phyloP scores from a whole-genome alignment of 2,329 filamentous ascomycete species.

The Neurospora crassa region DNA sequence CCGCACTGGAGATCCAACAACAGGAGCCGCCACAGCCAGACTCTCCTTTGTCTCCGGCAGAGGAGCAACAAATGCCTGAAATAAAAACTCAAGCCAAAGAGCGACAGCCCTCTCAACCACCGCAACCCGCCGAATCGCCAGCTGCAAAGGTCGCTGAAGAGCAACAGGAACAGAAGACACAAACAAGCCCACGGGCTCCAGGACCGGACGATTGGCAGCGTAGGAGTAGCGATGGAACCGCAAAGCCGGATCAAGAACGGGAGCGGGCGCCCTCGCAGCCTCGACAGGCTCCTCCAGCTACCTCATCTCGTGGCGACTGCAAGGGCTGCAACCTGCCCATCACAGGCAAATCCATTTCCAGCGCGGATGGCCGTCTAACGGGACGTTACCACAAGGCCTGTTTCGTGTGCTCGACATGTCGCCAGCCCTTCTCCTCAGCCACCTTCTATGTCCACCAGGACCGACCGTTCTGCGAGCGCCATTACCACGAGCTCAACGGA shows the following conservation, averaged over 20 bases:
- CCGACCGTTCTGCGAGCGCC: conserved; percentile 78
- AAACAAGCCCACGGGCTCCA: background rate
- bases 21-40: background rate
- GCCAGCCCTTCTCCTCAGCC: conserved; percentile 69
- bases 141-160: background rate
- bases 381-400: conserved; percentile 93
- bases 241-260: background rate
- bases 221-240: background rate
- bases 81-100: background rate
- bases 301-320: conserved; percentile 59
- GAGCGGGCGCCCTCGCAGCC: conserved; percentile 3
- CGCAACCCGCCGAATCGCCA: background rate
- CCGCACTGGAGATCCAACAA: background rate
- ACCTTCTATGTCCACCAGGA: conserved; percentile 91
- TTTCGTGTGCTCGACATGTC: conserved; percentile 83
- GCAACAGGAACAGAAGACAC: background rate
- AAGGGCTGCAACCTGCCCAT: conserved; percentile 73
- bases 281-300: conserved; percentile 22
- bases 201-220: background rate
- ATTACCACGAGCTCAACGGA: conserved; percentile 87
- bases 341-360: conserved; percentile 84
- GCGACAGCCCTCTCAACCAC: background rate
- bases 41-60: background rate
- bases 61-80: background rate
- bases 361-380: conserved; percentile 81